Base-by-base conservation (phyloP, 257 asterid species). In the Solanum virginianum region DNA sequence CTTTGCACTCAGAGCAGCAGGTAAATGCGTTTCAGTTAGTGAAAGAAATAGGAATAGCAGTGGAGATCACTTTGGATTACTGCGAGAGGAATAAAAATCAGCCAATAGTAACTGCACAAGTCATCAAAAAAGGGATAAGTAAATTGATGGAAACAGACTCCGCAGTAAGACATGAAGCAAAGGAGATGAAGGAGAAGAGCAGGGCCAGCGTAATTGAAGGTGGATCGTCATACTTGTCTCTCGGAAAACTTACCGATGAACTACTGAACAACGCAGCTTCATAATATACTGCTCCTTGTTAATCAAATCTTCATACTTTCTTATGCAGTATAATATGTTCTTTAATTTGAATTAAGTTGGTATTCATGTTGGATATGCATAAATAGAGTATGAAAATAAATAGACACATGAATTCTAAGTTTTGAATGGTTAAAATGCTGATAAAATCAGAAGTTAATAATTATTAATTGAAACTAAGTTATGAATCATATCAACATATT, bases 11-110 rank as follows among this genome's bases (percentile, higher is more conserved):
- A 0, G 95, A 92, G 80, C 96, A 94, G 47, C 94, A 94, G 62
- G 84, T 87, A 83, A 94, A 94, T 16, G 94, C 97, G 0, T 92
- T 94, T 18, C 92, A 90, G 80, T 45, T 94, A 81, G 95, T 86
- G 54, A 87, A 83, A 87, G 97, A 94, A 70, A 45, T 90, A 60
- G 92, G 91, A 11, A 18, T 91, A 72, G 91, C 92, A 2, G 92
- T 88, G 81, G 91, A 84, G 69, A 87, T 92, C 32, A 86, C 84
- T 5, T 26, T 93, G 85, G 89, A 87, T 56, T 91, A 83, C 59
- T n/a, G 63, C 6, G 89, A 88, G 85, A 62, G 91, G 86, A n/a
- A 63, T 22, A 60, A 47, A 24, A 70, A 77, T 9, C 88, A 87
- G 17, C 59, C 29, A 3, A 87, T 90, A 14, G 26, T 77, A 39